Evolutionary conservation across 805 yeast genomes (phyloP).

Genomic region (Saccharomyces kudriavzevii): DNA sequence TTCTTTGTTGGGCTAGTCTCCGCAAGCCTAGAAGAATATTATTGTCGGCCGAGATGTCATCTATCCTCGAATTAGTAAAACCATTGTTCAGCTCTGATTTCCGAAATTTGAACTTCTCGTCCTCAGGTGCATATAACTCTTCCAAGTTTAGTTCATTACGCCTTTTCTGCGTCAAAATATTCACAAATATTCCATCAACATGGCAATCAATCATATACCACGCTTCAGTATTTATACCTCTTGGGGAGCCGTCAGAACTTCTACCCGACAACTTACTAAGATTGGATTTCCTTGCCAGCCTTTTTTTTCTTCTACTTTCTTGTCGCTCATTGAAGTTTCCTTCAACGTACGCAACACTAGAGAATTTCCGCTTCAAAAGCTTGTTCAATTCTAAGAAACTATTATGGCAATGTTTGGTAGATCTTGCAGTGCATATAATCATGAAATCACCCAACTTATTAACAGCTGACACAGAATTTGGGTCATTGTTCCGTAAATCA

Average conservation of each 20-base stretch:
- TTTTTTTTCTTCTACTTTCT: conserved; percentile 41
- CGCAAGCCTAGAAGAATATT: conserved; percentile 25
- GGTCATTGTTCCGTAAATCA: conserved; percentile 46
- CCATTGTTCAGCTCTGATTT: neutral
- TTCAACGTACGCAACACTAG: conserved; percentile 48
- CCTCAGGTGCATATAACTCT: conserved; percentile 48
- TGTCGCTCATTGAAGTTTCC: conserved; percentile 60
- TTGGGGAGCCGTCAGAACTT: conserved; percentile 44
- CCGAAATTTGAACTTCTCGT: conserved; percentile 28
- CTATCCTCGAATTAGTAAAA: neutral
- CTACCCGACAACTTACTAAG: conserved; percentile 45
- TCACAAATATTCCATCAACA: conserved; percentile 56
- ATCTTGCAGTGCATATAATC: conserved; percentile 68
- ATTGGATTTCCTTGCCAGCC: conserved; percentile 46
- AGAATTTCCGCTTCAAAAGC: conserved; percentile 46
- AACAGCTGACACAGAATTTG: conserved; percentile 33
- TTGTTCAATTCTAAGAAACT: conserved; percentile 55
- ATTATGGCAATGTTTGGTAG: conserved; percentile 64
- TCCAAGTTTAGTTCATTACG: conserved; percentile 65
- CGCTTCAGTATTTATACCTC: conserved; percentile 55
- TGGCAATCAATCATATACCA: conserved; percentile 79
- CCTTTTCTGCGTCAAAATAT: conserved; percentile 63
- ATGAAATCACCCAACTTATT: conserved; percentile 38
- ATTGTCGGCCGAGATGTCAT: conserved; percentile 10
- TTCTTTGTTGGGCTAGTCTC: conserved; percentile 22